Evolutionary conservation across 1,284 basidiomycete species (phyloP).

Genomic region (Melanopsichium pennsylvanicum): DNA sequence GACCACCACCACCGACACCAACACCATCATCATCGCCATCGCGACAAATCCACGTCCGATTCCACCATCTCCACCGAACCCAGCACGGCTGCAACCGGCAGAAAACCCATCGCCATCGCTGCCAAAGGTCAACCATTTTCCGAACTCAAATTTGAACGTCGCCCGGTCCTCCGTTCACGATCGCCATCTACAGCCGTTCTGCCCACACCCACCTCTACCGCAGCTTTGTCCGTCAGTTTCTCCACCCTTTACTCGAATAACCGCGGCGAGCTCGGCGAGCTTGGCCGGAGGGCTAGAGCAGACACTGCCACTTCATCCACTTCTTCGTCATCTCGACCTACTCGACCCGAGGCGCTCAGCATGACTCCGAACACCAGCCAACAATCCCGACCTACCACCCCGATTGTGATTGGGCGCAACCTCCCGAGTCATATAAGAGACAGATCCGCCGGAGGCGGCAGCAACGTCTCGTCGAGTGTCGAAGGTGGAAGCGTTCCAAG

Average conservation of each 20-base stretch:
- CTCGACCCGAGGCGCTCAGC: conserved; percentile 18
- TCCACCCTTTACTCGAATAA: too few relatives aligned
- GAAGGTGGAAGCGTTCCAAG: conserved; percentile 35
- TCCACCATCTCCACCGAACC: neutral
- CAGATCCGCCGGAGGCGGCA: conserved; percentile 4
- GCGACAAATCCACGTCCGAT: conserved; percentile 6
- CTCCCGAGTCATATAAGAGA: conserved; percentile 25
- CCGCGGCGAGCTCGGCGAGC: conserved; percentile 21
- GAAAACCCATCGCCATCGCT: conserved; percentile 4
- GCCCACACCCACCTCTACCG: neutral
- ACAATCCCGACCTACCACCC: conserved; percentile 28
- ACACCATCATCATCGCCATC: conserved; percentile 16
- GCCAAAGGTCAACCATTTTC: conserved; percentile 11
- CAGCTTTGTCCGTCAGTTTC: conserved; percentile 41
- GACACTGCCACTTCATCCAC: conserved; percentile 26
- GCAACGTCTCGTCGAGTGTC: conserved; percentile 19
- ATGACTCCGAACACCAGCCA: conserved; percentile 35
- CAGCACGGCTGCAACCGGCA: neutral
- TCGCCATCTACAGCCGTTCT: conserved; percentile 38
- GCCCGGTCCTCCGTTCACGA: conserved; percentile 51
- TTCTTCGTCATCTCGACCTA: conserved; percentile 5
- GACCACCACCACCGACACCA: conserved; percentile 15
- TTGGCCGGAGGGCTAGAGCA: conserved; percentile 21
- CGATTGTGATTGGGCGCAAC: conserved; percentile 6
- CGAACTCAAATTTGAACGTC: conserved; percentile 52